Conservation (phyloP, 1,284 basidiomycete species). For the Leccinum olivaceoglutinosum region DNA sequence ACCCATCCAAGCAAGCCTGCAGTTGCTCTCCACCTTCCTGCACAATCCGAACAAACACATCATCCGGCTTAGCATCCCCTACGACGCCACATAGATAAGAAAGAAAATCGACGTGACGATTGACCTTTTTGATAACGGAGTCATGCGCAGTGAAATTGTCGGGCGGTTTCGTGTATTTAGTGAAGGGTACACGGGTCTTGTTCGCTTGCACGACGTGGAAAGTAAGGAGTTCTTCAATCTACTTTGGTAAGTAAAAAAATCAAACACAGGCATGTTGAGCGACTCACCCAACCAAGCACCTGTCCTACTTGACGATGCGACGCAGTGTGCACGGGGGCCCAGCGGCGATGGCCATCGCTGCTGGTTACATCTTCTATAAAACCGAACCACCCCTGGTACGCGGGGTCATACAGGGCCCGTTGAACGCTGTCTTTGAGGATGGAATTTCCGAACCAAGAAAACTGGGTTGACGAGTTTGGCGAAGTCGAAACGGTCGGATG, state of each 20-base stretch:
- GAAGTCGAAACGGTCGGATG: neutral
- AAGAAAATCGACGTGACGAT: neutral
- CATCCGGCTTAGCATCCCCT: neutral
- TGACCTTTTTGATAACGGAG: neutral
- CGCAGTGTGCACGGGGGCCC: neutral
- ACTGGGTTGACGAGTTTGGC: neutral
- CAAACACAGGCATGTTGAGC: neutral
- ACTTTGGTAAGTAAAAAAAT: neutral
- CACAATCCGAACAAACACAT: neutral
- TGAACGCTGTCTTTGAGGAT: neutral
- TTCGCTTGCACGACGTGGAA: neutral
- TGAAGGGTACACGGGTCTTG: neutral
- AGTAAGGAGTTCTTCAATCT: neutral
- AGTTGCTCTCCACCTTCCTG: neutral
- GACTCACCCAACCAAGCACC: neutral
- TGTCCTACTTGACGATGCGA: neutral
- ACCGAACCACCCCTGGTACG: neutral
- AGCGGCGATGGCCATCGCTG: neutral
- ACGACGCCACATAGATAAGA: neutral
- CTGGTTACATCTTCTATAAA: neutral
- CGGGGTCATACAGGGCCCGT: neutral
- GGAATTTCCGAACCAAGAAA: neutral
- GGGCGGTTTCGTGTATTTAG: neutral
- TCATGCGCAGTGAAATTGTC: neutral
- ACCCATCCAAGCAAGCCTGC: neutral